phyloP scores from a whole-genome alignment of 176 grass and related monocot species.

The Musa troglodytarum region DNA sequence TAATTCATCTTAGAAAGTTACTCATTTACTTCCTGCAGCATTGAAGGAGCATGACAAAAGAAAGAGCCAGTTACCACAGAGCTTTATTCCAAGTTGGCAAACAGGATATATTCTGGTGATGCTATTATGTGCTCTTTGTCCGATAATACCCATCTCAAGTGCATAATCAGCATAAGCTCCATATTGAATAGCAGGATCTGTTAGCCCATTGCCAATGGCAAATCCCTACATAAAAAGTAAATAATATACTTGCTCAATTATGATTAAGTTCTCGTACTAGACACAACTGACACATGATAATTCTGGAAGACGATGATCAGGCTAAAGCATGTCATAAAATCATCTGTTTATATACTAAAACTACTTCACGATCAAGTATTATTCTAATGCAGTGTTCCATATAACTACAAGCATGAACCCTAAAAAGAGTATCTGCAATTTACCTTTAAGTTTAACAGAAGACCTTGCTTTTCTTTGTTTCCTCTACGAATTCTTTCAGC shows the following conservation, averaged over 20 bases:
- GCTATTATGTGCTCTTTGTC: conserved; percentile 26
- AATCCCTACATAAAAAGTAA: conserved; percentile 29
- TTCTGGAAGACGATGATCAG: no score
- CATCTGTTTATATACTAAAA: not conserved
- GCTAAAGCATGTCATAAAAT: not conserved
- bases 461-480: conserved; percentile 37
- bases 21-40: not conserved
- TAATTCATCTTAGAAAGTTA: not conserved
- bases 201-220: conserved; percentile 45
- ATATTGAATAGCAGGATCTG: conserved; percentile 44
- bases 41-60: not conserved
- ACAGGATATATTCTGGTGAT: conserved; percentile 46
- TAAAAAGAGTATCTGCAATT: not conserved
- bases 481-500: conserved; percentile 40
- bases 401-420: not conserved
- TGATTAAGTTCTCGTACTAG: not conserved
- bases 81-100: conserved; percentile 37
- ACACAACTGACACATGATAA: not conserved
- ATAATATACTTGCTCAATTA: not conserved
- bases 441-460: conserved; percentile 50
- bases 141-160: conserved; percentile 40
- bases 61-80: conserved; percentile 31
- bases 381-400: not conserved
- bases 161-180: conserved; percentile 59
- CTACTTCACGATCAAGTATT: not conserved